Conservation (phyloP, 2,329 filamentous ascomycete species). For the Penicillium expansum region DNA sequence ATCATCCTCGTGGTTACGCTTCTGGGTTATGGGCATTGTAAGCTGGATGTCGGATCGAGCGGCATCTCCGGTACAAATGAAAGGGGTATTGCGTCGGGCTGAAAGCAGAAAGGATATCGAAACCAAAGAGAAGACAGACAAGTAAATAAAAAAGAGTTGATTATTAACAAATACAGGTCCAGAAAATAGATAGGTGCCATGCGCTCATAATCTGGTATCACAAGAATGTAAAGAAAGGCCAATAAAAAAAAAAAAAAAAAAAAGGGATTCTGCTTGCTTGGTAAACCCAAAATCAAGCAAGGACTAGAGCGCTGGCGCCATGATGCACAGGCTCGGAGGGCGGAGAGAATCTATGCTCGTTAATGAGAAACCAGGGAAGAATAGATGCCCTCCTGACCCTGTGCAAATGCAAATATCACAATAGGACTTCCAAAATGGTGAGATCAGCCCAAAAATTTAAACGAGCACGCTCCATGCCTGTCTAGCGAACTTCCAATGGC, state of each 20-base stretch:
- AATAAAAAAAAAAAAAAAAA: conserved; percentile 5
- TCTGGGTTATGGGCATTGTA: too few species aligned
- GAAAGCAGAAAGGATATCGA: not conserved
- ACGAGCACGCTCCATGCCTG: not conserved
- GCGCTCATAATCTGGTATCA: conserved; percentile 37
- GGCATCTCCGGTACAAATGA: too few species aligned
- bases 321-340: conserved; percentile 22
- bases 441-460: not conserved
- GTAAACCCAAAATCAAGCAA: conserved; percentile 1
- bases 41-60: too few species aligned
- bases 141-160: conserved; percentile 8
- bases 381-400: conserved; percentile 1
- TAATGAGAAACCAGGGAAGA: conserved; percentile 13
- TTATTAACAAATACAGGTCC: conserved; percentile 32
- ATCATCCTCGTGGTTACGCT: too few species aligned
- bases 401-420: conserved; percentile 10
- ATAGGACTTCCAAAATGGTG: not conserved
- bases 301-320: conserved; percentile 29
- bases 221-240: conserved; percentile 12
- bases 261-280: conserved; percentile 11
- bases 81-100: too few species aligned
- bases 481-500: not conserved
- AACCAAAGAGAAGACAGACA: not conserved
- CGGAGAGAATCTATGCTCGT: conserved; percentile 18
- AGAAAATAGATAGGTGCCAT: conserved; percentile 27